phyloP scores from a whole-genome alignment of 179 eudicot genomes.

The Spergularia azorica region DNA sequence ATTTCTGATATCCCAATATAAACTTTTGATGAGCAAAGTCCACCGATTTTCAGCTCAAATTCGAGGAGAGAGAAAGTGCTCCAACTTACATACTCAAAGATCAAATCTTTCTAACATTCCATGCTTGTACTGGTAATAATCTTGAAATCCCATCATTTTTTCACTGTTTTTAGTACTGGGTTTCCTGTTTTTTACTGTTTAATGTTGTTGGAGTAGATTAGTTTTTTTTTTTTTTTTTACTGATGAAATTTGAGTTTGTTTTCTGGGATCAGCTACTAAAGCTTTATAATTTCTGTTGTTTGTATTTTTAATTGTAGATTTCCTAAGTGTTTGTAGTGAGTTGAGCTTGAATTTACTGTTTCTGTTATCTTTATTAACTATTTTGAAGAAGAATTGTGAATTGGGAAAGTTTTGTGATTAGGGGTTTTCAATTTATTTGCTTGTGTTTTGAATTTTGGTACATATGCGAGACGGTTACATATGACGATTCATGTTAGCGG shows the following conservation, averaged over 20 bases:
- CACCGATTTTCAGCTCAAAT: constrained; percentile 19
- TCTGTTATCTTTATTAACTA: neutral
- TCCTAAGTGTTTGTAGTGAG: neutral
- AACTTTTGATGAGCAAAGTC: constrained; percentile 8
- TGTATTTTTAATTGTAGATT: neutral
- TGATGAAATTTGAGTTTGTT: neutral
- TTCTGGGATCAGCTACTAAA: neutral
- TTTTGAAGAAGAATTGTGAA: neutral
- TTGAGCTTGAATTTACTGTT: neutral
- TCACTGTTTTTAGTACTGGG: neutral
- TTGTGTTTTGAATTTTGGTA: neutral
- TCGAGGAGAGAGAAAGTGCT: neutral
- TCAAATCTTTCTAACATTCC: neutral
- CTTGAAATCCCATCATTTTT: neutral
- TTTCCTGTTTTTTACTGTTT: neutral
- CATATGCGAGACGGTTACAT: neutral
- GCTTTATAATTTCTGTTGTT: neutral
- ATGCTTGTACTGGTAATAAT: constrained; percentile 2
- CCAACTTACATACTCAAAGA: neutral
- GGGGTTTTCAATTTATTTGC: neutral
- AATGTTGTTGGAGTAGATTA: neutral
- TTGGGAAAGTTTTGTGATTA: neutral
- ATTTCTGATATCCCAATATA: too few species aligned
- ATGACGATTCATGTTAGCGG: too few species aligned
- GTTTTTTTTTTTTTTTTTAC: neutral